Evolutionary conservation across 768 basidiomycete genomes (phyloP).

Genomic region (Lactifluus pinguis): DNA sequence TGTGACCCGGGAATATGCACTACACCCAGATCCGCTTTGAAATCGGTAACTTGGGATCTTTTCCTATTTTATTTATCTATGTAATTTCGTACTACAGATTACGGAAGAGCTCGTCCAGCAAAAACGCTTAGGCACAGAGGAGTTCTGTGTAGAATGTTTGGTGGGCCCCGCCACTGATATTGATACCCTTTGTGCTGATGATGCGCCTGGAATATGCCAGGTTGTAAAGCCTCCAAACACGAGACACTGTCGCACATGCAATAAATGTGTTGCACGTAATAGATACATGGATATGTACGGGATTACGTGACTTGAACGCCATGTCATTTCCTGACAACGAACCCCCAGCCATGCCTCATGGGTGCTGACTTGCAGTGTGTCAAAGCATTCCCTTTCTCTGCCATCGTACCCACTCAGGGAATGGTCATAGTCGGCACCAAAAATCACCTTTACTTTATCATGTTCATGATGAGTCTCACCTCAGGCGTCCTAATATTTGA

Average conservation of each 20-base stretch:
- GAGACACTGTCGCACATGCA: conserved; percentile 1
- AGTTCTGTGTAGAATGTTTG: background rate
- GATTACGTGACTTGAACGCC: background rate
- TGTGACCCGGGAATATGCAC: conserved; percentile 4
- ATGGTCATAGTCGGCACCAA: background rate
- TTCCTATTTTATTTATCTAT: background rate
- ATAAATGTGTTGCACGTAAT: background rate
- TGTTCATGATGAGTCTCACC: background rate
- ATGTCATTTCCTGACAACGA: background rate
- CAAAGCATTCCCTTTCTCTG: background rate
- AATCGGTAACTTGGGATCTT: background rate
- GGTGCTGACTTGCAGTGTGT: conserved; percentile 8
- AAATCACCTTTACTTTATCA: background rate
- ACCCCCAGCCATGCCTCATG: background rate
- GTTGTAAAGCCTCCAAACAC: background rate
- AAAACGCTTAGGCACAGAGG: background rate
- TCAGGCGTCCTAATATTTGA: background rate
- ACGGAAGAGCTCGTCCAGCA: background rate
- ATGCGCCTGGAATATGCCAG: background rate
- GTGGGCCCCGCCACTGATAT: background rate
- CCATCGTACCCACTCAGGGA: background rate
- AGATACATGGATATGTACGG: background rate
- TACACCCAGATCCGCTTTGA: background rate
- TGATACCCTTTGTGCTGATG: background rate
- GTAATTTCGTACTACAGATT: background rate